A percentile compares a stretch with the other conserved stretches of the same genome.
Conservation (phyloP, 768 basidiomycete genomes). For the Mycena galericulata region DNA sequence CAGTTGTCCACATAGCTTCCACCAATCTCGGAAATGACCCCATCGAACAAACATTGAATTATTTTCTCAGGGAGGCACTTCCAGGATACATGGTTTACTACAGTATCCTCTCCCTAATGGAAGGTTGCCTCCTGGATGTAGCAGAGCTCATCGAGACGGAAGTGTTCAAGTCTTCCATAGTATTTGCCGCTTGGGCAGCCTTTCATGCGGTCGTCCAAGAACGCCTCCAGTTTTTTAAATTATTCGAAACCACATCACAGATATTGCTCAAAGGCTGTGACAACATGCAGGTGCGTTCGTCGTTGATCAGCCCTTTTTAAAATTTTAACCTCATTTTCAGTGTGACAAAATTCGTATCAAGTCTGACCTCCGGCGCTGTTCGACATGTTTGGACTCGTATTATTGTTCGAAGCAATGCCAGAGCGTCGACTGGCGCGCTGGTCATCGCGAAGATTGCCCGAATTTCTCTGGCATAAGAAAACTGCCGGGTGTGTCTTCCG, state of each 20-base stretch:
- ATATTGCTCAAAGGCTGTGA: conserved; percentile 6
- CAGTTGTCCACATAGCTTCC: no score
- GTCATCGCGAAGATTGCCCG: background rate
- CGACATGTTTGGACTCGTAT: conserved; percentile 1
- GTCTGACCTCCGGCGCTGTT: background rate
- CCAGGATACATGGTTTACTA: no score
- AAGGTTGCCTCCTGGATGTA: background rate
- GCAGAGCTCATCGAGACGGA: background rate
- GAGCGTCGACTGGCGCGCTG: background rate
- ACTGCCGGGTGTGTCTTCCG: background rate
- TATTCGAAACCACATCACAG: background rate
- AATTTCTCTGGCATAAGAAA: background rate
- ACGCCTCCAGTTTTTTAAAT: background rate
- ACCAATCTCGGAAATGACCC: no score
- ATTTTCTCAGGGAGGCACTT: no score
- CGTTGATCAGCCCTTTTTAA: no score
- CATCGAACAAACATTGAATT: no score
- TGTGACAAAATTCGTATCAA: background rate
- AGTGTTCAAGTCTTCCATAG: background rate
- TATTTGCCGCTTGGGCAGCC: background rate
- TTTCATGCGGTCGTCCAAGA: background rate
- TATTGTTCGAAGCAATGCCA: conserved; percentile 7
- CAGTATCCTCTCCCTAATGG: no score
- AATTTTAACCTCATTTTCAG: background rate
- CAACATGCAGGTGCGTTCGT: background rate